Evolutionary conservation across 331 rosid species (phyloP).

Genomic region (Malus hybrid): DNA sequence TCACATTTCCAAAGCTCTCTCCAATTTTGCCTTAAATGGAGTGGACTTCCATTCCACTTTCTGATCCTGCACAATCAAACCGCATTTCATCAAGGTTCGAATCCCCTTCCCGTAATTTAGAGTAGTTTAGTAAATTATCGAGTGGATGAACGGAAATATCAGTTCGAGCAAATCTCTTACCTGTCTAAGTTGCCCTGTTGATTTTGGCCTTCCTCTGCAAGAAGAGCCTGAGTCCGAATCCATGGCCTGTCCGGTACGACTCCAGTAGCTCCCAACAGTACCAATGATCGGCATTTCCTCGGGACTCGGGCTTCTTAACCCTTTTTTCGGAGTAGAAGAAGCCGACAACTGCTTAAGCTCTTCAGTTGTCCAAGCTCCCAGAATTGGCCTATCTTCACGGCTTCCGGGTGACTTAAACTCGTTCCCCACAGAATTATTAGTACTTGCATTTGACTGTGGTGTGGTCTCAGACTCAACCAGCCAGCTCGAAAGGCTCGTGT

Average conservation of each 20-base stretch:
- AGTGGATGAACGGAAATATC: too few relatives aligned
- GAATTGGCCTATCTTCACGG: conserved; percentile 47
- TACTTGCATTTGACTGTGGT: conserved; percentile 19
- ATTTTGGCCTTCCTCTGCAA: conserved; percentile 3
- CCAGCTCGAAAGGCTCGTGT: conserved; percentile 88
- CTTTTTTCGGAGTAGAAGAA: conserved; percentile 27
- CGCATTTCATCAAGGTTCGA: neutral
- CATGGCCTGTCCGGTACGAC: conserved; percentile 35
- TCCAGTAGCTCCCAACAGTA: conserved; percentile 82
- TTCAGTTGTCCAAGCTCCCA: conserved; percentile 52
- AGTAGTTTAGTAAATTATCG: too few relatives aligned
- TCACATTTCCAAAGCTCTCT: conserved; percentile 27
- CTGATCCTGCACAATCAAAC: conserved; percentile 30
- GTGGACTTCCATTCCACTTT: conserved; percentile 18
- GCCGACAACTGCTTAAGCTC: conserved; percentile 37
- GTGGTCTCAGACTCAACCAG: conserved; percentile 49
- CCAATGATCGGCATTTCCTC: conserved; percentile 52
- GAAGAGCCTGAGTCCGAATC: conserved; percentile 30
- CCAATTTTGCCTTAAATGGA: conserved; percentile 33
- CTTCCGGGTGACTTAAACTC: conserved; percentile 24
- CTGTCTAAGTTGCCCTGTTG: conserved; percentile 5
- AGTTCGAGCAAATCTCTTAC: neutral
- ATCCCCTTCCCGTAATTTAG: too few relatives aligned
- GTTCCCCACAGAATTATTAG: conserved; percentile 30
- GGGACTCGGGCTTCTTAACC: conserved; percentile 34